Base-by-base conservation (phyloP, 208 protist species). In the Naegleria gruberi region DNA sequence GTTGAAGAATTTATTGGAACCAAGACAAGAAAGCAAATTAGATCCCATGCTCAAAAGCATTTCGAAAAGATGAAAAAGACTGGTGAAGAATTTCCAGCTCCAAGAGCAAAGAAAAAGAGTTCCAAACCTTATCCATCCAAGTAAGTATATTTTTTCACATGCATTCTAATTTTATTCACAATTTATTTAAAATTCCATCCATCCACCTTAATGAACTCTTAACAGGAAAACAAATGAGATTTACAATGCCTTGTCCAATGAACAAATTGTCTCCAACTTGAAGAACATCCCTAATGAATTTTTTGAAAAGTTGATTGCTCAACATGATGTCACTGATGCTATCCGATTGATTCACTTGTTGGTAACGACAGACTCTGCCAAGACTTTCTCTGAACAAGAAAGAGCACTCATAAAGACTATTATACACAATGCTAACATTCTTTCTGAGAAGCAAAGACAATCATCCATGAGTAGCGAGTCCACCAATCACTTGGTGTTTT, bases 41-140 rank as follows among this genome's bases (percentile, higher is more conserved):
- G 85, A 15, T 47, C 40, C 23, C 85, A 89, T 37, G 85, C 85
- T 44, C 85, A 89, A 89, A 89, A 89, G 10, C 40, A 82, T 12
- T 89, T 89, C 47, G 40, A 74, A 89, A 89, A 89, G 85, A 42
- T 89, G 37, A 42, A 74, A 42, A 82, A 74, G 55, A 44, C 12
- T 26, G 77, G 77, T 44, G 30, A 26, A 17, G 40, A 51, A 4
- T 74, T 89, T 74, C 85, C 85, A 81, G 10, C 34, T n/a, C 85
- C 85, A 43, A 40, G 85, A 51, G 65, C 55, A 4, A 89, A 89
- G 40, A 74, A 19, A 89, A 43, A 47, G 34, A 30, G 30, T 41
- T 44, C 10, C 8, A 41, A 83, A 41, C 77, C 77, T 43, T 83
- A 83, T 43, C 77, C 77, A 30, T 65, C 51, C 51, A 65, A 65